These are phyloP conservation scores for Talaromyces sp. DNA, from an alignment of 2,329 filamentous ascomycete genomes.

Conservation along the genomic window DNA sequence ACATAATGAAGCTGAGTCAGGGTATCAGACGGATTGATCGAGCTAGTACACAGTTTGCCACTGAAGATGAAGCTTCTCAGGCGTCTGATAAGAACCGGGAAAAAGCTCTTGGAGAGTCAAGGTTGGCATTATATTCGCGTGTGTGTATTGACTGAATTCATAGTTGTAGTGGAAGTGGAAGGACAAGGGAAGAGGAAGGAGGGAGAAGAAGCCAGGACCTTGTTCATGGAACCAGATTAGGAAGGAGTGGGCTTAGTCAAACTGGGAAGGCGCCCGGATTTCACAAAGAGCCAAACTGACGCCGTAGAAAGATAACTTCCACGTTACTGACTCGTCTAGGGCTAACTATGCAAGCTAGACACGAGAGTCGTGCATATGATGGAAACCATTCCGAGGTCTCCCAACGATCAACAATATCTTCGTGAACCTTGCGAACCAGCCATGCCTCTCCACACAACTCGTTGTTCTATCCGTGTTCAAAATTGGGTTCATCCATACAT, in stretches of 20 bases:
- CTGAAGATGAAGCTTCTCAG: not conserved
- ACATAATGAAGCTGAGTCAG: not conserved
- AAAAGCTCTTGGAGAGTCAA: not conserved
- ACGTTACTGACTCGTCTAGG: not conserved
- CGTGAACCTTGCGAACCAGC: not conserved
- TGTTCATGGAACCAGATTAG: not conserved
- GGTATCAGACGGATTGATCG: not conserved
- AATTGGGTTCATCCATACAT: not conserved
- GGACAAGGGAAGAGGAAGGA: too few relatives aligned
- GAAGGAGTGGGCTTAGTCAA: not conserved
- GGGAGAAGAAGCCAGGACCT: too few relatives aligned
- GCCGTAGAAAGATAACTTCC: too few relatives aligned
- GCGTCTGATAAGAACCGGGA: not conserved
- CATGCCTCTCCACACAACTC: not conserved
- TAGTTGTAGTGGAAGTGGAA: not conserved
- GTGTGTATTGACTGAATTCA: too few relatives aligned
- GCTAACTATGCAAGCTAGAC: not conserved
- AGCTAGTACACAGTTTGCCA: not conserved
- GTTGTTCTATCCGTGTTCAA: not conserved
- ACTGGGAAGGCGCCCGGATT: not conserved
- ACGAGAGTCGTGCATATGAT: not conserved
- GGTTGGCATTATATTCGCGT: not conserved
- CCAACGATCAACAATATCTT: not conserved
- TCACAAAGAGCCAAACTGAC: too few relatives aligned
- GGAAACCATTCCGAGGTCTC: not conserved